Conservation (phyloP, 1,139 yeast genomes). For the Blastobotrys niveus region DNA sequence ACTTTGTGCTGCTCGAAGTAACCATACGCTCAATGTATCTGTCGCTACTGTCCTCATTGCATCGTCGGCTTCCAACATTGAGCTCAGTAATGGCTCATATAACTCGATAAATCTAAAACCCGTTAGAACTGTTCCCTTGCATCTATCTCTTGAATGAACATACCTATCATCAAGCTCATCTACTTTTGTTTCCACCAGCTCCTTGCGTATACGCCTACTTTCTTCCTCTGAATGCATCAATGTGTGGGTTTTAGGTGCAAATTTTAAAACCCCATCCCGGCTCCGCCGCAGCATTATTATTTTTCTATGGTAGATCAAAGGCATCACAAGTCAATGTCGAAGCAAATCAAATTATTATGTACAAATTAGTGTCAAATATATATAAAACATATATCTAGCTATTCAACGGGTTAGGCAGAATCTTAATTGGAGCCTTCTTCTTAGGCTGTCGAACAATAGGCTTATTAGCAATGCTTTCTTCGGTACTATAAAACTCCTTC, state of each 20-base stretch:
- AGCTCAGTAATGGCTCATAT: slow-evolving; percentile 20
- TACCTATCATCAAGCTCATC: slow-evolving; percentile 17
- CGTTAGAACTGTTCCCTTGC: neutral
- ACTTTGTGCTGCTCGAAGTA: slow-evolving; percentile 47
- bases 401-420: slow-evolving; percentile 24
- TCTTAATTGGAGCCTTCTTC: slow-evolving; percentile 20
- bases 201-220: slow-evolving; percentile 14
- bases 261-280: neutral
- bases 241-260: neutral
- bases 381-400: neutral
- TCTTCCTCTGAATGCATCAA: slow-evolving; percentile 9
- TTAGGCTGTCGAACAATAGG: slow-evolving; percentile 12
- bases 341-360: neutral
- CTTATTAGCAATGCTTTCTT: slow-evolving; percentile 19
- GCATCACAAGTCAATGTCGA: neutral
- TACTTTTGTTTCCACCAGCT: slow-evolving; percentile 21
- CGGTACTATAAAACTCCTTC: slow-evolving; percentile 44
- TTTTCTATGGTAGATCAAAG: neutral
- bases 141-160: slow-evolving; percentile 21
- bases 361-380: slow-evolving; percentile 1
- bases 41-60: slow-evolving; percentile 42
- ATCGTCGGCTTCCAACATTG: slow-evolving; percentile 29
- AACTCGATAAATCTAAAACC: slow-evolving; percentile 16
- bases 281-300: neutral
- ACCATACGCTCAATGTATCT: slow-evolving; percentile 62